Conservation (phyloP, 2,329 filamentous ascomycete genomes). For the Neopestalotiopsis sp. region DNA sequence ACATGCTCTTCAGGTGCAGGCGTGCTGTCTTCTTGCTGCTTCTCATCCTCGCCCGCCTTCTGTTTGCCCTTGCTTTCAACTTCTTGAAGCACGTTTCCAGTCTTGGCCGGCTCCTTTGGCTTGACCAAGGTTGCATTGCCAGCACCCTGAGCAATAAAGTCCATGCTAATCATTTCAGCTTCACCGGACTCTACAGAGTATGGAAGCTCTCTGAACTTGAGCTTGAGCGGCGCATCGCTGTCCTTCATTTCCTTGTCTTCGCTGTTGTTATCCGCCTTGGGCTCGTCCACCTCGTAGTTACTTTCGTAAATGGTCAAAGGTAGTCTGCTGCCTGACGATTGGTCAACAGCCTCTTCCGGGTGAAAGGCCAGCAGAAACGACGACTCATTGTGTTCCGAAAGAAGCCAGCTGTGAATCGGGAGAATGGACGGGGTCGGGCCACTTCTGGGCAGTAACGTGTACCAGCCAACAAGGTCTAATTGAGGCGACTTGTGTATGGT, state of each 20-base stretch:
- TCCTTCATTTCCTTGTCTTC: slow-evolving; percentile 79
- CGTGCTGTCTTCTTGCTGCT: slow-evolving; percentile 32
- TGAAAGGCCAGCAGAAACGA: slow-evolving; percentile 91
- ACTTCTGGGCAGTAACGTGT: slow-evolving; percentile 74
- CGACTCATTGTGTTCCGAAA: slow-evolving; percentile 79
- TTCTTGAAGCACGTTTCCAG: slow-evolving; percentile 45
- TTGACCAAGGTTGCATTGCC: slow-evolving; percentile 75
- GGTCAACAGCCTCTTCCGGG: slow-evolving; percentile 60
- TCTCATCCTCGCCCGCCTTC: slow-evolving; percentile 41
- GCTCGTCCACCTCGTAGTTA: slow-evolving; percentile 73
- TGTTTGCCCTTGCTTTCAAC: slow-evolving; percentile 60
- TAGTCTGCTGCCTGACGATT: slow-evolving; percentile 75
- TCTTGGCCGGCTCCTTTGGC: slow-evolving; percentile 44
- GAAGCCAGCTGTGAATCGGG: slow-evolving; percentile 78
- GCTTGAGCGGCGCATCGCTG: slow-evolving; percentile 57
- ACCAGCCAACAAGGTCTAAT: slow-evolving; percentile 92
- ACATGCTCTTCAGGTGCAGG: slow-evolving; percentile 47
- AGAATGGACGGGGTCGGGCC: slow-evolving; percentile 75
- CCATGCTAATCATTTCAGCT: slow-evolving; percentile 96
- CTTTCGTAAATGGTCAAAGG: slow-evolving; percentile 93
- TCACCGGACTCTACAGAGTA: slow-evolving; percentile 94
- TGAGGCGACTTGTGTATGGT: slow-evolving; percentile 84
- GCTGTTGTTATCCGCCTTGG: slow-evolving; percentile 52
- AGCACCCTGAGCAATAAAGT: slow-evolving; percentile 86
- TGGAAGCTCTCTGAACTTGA: slow-evolving; percentile 82